Percentiles rank a stretch among this genome's conserved stretches.
phyloP scores from a whole-genome alignment of 208 protist species.

The Trypanosoma conorhini region DNA sequence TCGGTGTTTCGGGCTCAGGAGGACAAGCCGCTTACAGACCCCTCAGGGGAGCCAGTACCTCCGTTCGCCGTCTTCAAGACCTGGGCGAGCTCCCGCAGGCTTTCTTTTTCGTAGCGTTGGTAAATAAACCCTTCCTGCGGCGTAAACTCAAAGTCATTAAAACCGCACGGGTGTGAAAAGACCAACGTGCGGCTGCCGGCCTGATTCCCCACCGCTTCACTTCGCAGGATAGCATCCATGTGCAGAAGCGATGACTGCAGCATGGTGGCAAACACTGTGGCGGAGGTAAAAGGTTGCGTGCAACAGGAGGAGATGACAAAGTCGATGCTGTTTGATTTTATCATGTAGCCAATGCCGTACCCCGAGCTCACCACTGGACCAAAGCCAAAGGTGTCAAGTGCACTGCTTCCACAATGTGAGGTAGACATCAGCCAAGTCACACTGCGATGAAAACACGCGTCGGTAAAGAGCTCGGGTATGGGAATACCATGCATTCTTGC shows the following conservation, averaged over 20 bases:
- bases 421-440: constrained; percentile 45
- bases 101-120: constrained; percentile 13
- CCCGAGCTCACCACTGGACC: constrained; percentile 43
- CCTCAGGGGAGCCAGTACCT: neutral
- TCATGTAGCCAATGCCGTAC: constrained; percentile 57
- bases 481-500: constrained; percentile 30
- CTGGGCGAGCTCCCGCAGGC: constrained; percentile 6
- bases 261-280: constrained; percentile 30
- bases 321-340: constrained; percentile 31
- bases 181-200: constrained; percentile 8
- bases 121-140: constrained; percentile 24
- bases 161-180: constrained; percentile 26
- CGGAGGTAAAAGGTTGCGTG: constrained; percentile 27
- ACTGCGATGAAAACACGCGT: constrained; percentile 28
- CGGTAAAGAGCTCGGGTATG: constrained; percentile 38
- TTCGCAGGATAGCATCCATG: constrained; percentile 29
- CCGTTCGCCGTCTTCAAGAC: neutral
- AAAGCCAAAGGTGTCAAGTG: constrained; percentile 46
- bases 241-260: constrained; percentile 35
- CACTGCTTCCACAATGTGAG: constrained; percentile 45
- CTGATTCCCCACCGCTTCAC: constrained; percentile 9
- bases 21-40: neutral
- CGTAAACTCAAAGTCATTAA: constrained; percentile 29
- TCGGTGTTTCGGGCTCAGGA: neutral
- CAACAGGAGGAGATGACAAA: constrained; percentile 39